Evolutionary conservation across 148 eudicot genomes (phyloP).

Genomic region (Suaeda aralocaspica): DNA sequence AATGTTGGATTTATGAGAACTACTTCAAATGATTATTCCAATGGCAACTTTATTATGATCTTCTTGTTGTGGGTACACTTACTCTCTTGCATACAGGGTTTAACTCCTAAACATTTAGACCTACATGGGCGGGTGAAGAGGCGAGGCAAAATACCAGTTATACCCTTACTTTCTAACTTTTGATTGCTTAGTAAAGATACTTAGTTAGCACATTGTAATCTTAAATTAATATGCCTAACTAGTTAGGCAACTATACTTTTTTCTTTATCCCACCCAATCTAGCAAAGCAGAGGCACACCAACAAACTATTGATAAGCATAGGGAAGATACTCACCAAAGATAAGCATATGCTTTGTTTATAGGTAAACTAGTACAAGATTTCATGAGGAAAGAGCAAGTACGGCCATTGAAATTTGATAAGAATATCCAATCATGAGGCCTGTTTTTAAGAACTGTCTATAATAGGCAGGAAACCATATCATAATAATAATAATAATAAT

Average conservation of each 20-base stretch:
- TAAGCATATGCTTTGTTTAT: conserved; percentile 17
- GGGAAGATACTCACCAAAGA: conserved; percentile 16
- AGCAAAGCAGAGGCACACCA: not conserved
- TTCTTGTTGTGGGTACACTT: not conserved
- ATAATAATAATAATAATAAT: not conserved
- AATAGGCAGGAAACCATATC: conserved; percentile 14
- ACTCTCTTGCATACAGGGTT: too few species aligned
- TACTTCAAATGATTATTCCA: conserved; percentile 23
- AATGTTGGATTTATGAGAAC: conserved; percentile 24
- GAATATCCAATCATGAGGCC: conserved; percentile 23
- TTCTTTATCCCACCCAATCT: not conserved
- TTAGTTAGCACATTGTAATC: not conserved
- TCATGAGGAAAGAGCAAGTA: conserved; percentile 12
- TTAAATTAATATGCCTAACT: not conserved
- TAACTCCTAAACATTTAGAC: too few species aligned
- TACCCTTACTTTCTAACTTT: not conserved
- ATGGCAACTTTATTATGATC: not conserved
- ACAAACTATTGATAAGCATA: not conserved
- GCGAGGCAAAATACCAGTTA: not conserved
- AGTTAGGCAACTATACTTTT: not conserved
- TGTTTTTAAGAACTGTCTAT: conserved; percentile 8
- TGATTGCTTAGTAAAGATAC: not conserved
- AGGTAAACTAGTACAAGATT: conserved; percentile 8
- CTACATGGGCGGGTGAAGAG: too few species aligned
- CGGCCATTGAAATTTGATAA: conserved; percentile 15